Evolutionary conservation across 1,284 basidiomycete species (phyloP), one percentile per base, ranked within the genome.

Genomic region (Papiliotrema flavescens): DNA sequence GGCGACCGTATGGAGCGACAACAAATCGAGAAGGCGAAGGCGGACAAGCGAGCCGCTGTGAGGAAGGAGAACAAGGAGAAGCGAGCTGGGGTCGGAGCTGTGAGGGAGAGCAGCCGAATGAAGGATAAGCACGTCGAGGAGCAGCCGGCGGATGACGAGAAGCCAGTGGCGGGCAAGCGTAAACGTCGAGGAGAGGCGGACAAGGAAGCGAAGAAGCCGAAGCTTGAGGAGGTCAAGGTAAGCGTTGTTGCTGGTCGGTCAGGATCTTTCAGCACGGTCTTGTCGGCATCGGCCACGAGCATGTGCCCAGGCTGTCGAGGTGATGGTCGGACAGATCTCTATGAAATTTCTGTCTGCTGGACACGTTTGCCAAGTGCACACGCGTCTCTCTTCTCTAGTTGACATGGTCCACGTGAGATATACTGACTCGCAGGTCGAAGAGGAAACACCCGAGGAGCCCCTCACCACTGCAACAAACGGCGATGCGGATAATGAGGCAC

Each of bases 1-100:
- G 71, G 73, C 5, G 76, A 78, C 43, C 69, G 76, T 13, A 78
- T 78, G 76, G 75, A 70, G 42, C 54, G 72, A 7, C 76, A 78
- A 53, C 74, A 74, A 39, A 65, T 74, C 32, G 73, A 73, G 26
- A 73, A 73, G 53, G 57, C 53, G 1, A 66, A 72, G 49, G 69
- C 71, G 0, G 71, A 77, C 48, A 51, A 64, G 32, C 57, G 71
- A 28, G 69, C 70, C 2, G 74, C 67, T n/a, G 55, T 56, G 7
- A 57, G 69, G 9, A 70, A 72, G 53, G 68, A 65, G 14, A 76
- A 75, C 58, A 76, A 76, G 58, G 71, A 68, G 60, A 71, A 73
- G 61, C 67, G 65, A 26, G 62, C 48, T 1, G 54, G 39, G 6
- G 28, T 34, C 4, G 19, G 13, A 4, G 32, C 44, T 1, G 26